Evolutionary conservation across 176 grass and related monocot genomes (phyloP), one percentile per base, ranked within the genome.

Genomic region (Oryza rufipogon): DNA sequence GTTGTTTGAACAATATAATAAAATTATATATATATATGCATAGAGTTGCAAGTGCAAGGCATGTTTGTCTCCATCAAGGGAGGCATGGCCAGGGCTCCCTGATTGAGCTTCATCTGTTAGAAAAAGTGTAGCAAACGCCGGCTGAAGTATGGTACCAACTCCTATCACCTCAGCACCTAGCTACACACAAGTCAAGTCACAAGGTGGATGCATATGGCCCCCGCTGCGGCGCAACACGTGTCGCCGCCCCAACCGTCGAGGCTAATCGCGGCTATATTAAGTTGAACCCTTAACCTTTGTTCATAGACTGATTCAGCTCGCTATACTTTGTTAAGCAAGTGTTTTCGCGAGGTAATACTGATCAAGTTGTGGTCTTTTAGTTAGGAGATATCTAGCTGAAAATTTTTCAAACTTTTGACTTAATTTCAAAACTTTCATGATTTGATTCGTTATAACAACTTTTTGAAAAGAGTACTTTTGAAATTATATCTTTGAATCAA

Each of bases 61-160:
- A 7, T 2, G 83, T 71, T 81, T 82, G 88, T 86, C 88, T 86
- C 88, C 56, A 33, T 85, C 77, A 66, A 82, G 42, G 88, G 67
- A 78, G 74, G 83, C 88, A 86, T 90, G 88, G 88, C 23, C 73
- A 38, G 83, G 83, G 83, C 83, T 86, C 88, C 33, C 45, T 82
- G 88, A 90, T 86, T 90, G 78, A 86, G 79, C 78, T 60, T 78
- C 66, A 90, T 82, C 83, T 82, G 73, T 19, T 44, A 78, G 79
- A 14, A 86, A 73, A 82, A 71, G 78, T 51, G 73, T 64, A 64
- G 81, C 87, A 46, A 68, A 12, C 78, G 34, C 33, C 88, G 66
- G 56, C 70, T 41, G 26, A 22, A 47, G 28, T 42, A 86, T 82
- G 73, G 87, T 75, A 41, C 65, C 26, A 36, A 67, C 45, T 16